Percentiles rank a stretch among this genome's conserved stretches.
Evolutionary conservation across 176 grass and related monocot species (phyloP).

Genomic region (Eremochloa ophiuroides): DNA sequence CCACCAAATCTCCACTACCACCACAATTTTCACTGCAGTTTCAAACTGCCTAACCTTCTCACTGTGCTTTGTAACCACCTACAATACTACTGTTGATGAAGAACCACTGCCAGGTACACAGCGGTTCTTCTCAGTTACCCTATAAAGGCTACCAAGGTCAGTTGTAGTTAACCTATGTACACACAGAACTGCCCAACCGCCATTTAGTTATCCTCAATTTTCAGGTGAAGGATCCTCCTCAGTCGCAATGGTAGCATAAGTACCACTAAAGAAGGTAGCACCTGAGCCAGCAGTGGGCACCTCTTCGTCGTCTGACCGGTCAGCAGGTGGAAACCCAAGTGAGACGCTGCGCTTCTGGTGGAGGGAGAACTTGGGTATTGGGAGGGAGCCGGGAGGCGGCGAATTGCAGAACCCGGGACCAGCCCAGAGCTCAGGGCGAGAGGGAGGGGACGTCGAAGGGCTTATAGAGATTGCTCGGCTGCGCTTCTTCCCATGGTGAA

Average conservation of each 20-base stretch:
- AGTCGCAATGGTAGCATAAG: slow-evolving; percentile 55
- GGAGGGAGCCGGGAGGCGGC: slow-evolving; percentile 81
- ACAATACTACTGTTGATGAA: slow-evolving; percentile 17
- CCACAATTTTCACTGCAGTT: slow-evolving; percentile 31
- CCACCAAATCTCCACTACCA: slow-evolving; percentile 3
- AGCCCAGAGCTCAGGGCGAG: slow-evolving; percentile 72
- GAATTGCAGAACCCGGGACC: slow-evolving; percentile 87
- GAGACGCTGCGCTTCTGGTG: slow-evolving; percentile 72
- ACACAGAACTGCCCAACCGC: background rate
- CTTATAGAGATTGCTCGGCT: slow-evolving; percentile 66
- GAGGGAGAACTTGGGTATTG: slow-evolving; percentile 87
- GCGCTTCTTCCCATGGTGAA: slow-evolving; percentile 40
- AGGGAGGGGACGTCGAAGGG: slow-evolving; percentile 40
- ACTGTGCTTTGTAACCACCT: slow-evolving; percentile 30
- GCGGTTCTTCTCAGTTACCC: slow-evolving; percentile 11
- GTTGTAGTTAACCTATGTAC: slow-evolving; percentile 37
- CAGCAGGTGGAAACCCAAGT: slow-evolving; percentile 50
- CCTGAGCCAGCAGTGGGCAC: slow-evolving; percentile 38
- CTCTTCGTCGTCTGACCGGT: slow-evolving; percentile 13
- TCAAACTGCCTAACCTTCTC: background rate
- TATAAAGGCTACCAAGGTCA: slow-evolving; percentile 45
- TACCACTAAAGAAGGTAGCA: slow-evolving; percentile 35
- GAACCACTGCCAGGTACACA: background rate
- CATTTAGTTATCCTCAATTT: slow-evolving; percentile 41
- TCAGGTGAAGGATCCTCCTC: slow-evolving; percentile 79